These are phyloP conservation scores for Turritis glabra DNA, from an alignment of 345 rosid genomes.

Conservation along the genomic window DNA sequence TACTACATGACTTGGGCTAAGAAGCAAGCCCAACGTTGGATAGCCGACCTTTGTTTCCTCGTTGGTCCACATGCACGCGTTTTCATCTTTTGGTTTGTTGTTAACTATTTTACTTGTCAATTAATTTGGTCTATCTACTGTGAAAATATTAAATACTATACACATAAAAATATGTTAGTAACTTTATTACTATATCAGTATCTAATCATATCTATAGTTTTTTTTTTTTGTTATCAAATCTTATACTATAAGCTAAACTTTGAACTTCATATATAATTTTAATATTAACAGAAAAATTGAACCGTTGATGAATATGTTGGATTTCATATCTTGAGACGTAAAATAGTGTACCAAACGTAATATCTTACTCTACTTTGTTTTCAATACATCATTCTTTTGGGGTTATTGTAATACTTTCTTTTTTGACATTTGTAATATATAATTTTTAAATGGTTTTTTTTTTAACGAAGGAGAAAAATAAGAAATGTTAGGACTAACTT, in stretches of 20 bases:
- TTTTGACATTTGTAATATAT: background rate
- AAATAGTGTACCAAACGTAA: background rate
- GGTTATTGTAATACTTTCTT: background rate
- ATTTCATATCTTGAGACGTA: background rate
- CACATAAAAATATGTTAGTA: background rate
- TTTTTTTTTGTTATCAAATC: background rate
- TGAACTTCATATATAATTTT: no score
- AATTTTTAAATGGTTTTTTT: background rate
- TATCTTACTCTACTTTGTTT: slow-evolving; percentile 5
- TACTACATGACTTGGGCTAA: slow-evolving; percentile 23
- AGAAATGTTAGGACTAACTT: background rate
- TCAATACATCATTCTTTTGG: background rate
- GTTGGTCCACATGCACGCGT: slow-evolving; percentile 34
- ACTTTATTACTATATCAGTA: background rate
- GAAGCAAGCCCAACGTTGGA: slow-evolving; percentile 36
- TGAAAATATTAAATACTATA: background rate
- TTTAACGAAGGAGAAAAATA: background rate
- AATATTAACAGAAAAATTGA: background rate
- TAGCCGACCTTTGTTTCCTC: slow-evolving; percentile 28
- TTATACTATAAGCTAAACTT: background rate
- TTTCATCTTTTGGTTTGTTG: slow-evolving; percentile 9
- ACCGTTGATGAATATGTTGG: background rate
- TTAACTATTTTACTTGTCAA: slow-evolving; percentile 3
- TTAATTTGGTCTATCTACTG: slow-evolving; percentile 6
- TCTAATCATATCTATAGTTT: background rate